A percentile compares a stretch with the other conserved stretches of the same genome.
Evolutionary conservation across 805 yeast genomes (phyloP).

Genomic region (Schwanniomyces pseudopolymorphus): DNA sequence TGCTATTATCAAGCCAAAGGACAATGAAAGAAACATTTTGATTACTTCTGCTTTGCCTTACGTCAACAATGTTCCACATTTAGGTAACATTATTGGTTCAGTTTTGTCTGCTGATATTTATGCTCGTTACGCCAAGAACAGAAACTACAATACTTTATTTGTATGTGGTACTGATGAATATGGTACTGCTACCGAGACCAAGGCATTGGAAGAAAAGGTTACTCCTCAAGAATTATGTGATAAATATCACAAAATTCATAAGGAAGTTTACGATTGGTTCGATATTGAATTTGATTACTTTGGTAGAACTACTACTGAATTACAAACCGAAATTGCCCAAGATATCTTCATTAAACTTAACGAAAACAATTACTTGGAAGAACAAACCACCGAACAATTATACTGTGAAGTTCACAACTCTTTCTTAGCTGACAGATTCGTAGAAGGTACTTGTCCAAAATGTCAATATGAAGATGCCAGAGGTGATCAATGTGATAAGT

Average conservation of each 20-base stretch:
- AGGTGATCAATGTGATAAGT: slow-evolving; percentile 98
- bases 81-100: slow-evolving; percentile 95
- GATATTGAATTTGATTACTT: slow-evolving; percentile 91
- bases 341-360: slow-evolving; percentile 79
- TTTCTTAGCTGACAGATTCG: slow-evolving; percentile 92
- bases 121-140: slow-evolving; percentile 83
- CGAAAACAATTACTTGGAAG: slow-evolving; percentile 80
- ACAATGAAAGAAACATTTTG: slow-evolving; percentile 73
- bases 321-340: slow-evolving; percentile 94
- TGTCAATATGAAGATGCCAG: slow-evolving; percentile 96
- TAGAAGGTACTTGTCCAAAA: slow-evolving; percentile 96
- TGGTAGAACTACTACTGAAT: slow-evolving; percentile 91
- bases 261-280: slow-evolving; percentile 94
- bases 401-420: slow-evolving; percentile 90
- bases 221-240: slow-evolving; percentile 88
- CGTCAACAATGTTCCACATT: slow-evolving; percentile 97
- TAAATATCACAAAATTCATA: slow-evolving; percentile 83
- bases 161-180: slow-evolving; percentile 98
- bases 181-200: slow-evolving; percentile 99
- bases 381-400: slow-evolving; percentile 82
- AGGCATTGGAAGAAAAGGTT: slow-evolving; percentile 90
- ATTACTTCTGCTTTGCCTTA: slow-evolving; percentile 97
- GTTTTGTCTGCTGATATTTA: slow-evolving; percentile 93
- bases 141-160: slow-evolving; percentile 83
- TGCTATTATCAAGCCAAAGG: slow-evolving; percentile 53